Evolutionary conservation across 139 green algal species (phyloP).

Genomic region (Micractinium conductrix): DNA sequence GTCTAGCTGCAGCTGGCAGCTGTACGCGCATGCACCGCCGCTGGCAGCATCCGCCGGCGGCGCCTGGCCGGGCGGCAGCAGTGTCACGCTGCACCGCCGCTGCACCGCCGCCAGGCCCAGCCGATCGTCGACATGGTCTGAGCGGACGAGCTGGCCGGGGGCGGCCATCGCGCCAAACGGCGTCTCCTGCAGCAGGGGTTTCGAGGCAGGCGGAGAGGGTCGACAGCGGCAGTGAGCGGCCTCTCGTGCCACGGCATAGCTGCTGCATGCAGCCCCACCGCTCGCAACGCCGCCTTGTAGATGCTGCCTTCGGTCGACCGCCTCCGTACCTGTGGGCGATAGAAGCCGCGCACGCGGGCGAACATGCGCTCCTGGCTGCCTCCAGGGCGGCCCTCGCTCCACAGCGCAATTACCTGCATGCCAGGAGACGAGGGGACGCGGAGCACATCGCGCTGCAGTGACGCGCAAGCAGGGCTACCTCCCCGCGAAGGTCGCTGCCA

Average conservation of each 20-base stretch:
- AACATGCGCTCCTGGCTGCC: constrained; percentile 10
- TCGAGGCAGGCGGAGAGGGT: neutral
- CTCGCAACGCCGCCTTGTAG: too few species aligned
- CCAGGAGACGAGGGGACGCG: too few species aligned
- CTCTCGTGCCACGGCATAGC: too few species aligned
- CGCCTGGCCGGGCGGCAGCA: neutral
- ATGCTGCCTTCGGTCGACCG: too few species aligned
- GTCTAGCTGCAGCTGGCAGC: constrained; percentile 1
- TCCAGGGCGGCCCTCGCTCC: neutral
- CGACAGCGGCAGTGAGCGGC: too few species aligned
- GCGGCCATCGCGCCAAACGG: neutral
- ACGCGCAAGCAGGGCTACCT: too few species aligned
- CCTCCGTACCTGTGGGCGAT: neutral
- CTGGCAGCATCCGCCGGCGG: neutral
- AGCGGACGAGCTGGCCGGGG: constrained; percentile 14
- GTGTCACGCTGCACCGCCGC: neutral
- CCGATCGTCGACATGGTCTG: constrained; percentile 14
- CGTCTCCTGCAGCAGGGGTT: neutral
- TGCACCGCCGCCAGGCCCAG: neutral
- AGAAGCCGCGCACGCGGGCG: constrained; percentile 9
- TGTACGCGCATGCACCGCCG: neutral
- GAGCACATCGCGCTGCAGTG: too few species aligned
- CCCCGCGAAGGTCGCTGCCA: neutral
- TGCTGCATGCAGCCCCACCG: too few species aligned
- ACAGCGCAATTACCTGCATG: constrained; percentile 1